Evolutionary conservation across 352 stramenopile species (phyloP), one percentile per base, ranked within the genome.

Genomic region (Globisporangium radiosum): DNA sequence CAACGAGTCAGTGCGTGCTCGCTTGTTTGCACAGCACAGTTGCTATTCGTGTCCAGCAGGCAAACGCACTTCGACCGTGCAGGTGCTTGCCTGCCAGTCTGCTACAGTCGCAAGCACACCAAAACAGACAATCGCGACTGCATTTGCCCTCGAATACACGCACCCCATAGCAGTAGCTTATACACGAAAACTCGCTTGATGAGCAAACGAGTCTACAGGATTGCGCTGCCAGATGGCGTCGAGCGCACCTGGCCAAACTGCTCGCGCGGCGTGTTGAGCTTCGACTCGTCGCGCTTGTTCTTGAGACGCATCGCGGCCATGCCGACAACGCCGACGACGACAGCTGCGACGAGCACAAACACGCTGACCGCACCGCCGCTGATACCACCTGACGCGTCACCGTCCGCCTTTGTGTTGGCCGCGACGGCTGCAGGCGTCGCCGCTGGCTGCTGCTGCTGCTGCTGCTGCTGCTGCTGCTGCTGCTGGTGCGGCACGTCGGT

Each of bases 241-340:
- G 54, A 25, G 43, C 54, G 54, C 17, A 59, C 25, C 15, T 59
- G 25, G 44, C 54, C 54, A 14, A 59, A 59, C 43, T 59, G 54
- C 43, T 59, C 54, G 44, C 45, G 44, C 1, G 54, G 54, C 13
- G 54, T 59, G 54, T 15, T 47, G 14, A 59, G 44, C 54, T 53
- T 59, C 40, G 45, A 43, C 6, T 59, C 54, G 33, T 59, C 54
- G 33, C 54, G 54, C 36, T 52, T 53, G 43, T 59, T 59, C 54
- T 59, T 59, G 43, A 59, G 37, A 45, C 19, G 43, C 43, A 59
- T 44, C 5, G 43, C 42, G 15, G 54, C 54, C 10, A 42, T 33
- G 6, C 54, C 54, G 17, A 59, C 47, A 3, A 59, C 54, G 43
- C 19, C 54, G 10, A 43, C 54, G 11, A 51, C 54, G 10, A 37